Base-by-base conservation (phyloP, 2,329 filamentous ascomycete species). In the Penicillium rolfsii region DNA sequence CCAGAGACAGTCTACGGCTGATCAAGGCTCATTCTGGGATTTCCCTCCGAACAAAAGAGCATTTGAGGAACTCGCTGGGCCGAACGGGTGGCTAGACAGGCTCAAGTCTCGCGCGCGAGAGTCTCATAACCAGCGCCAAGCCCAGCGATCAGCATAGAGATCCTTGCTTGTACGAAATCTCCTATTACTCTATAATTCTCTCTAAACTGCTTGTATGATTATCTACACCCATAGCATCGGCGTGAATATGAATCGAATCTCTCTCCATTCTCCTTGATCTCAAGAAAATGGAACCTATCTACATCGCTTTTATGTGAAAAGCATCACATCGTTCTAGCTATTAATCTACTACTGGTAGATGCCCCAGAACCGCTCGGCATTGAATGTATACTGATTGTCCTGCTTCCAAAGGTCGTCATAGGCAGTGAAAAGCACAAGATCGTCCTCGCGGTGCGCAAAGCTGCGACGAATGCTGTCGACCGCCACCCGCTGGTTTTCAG, bases 371-470 rank as follows among this genome's bases (percentile, higher is more conserved):
- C 87, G 84, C 79, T 96, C 92, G 2, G 90, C 86, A 60, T 86
- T 84, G 75, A 89, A 91, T 1, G 89, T 89, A 24, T 76, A 81
- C 2, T 80, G 74, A 56, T 79, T 83, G 66, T 90, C 84, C 43
- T 79, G 74, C 82, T 96, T 96, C 91, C 92, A 96, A 54, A 82
- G 70, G 63, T 92, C 89, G 75, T 96, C 89, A 79, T 89, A 94
- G 3, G 90, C 88, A 30, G 89, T 90, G 78, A 95, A 94, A 24
- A 96, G 79, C 65, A 93, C 84, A 46, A 94, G 70, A 49, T 69
- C 67, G 24, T 60, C 64, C 4, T 63, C 60, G 57, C 68, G 65
- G 3, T 74, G 73, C 0, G 78, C 70, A 72, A 92, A 92, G 2
- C 81, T 79, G 40, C 73, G 70, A 74, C 84, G 85, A 70, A 96